Evolutionary conservation across 257 asterid species (phyloP), one percentile per base, ranked within the genome.

Genomic region (Primulina eburnea): DNA sequence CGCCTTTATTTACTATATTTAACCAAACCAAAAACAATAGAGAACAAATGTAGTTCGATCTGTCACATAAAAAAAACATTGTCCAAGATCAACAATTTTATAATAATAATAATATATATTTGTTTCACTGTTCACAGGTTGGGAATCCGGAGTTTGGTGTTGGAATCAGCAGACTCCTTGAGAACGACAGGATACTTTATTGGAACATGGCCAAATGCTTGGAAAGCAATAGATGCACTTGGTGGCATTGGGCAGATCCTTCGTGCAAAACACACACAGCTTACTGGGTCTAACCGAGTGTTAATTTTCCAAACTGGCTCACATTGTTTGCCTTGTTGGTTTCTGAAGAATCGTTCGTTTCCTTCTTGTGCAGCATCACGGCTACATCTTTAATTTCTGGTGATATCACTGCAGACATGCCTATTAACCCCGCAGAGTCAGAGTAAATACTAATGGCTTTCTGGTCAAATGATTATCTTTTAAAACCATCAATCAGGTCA

Each of bases 221-320:
- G 89, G 89, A 85, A 64, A 70, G 89, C 87, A 0, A 28, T 85
- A 5, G 89, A 82, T 43, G 85, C 85, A 26, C 74, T 85, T 40
- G 85, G 34, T 3, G 6, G 34, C 34, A 30, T 30, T 30, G 34
- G 34, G 4, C 34, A 30, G 4, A 30, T 30, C 11, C 82, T 82
- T 73, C 79, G 89, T 16, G 53, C 70, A n/a, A 72, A 66, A 21
- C 81, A 81, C 70, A 67, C 16, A 38, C 65, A 63, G 58, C 73
- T 84, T 52, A 65, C 16, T 24, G 68, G 87, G 87, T 82, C 11
- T 7, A 33, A 6, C 35, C 35, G 35, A 33, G 5, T 34, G 38
- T 3, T 14, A 20, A 65, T 18, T 65, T 10, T 21, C 35, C 16
- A 28, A 20, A 21, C 11, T 65, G 59, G 0, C 6, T 65, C 58